These are phyloP conservation scores for Fusarium guadeloupense DNA, from an alignment of 2,329 filamentous ascomycete genomes.

Conservation along the genomic window DNA sequence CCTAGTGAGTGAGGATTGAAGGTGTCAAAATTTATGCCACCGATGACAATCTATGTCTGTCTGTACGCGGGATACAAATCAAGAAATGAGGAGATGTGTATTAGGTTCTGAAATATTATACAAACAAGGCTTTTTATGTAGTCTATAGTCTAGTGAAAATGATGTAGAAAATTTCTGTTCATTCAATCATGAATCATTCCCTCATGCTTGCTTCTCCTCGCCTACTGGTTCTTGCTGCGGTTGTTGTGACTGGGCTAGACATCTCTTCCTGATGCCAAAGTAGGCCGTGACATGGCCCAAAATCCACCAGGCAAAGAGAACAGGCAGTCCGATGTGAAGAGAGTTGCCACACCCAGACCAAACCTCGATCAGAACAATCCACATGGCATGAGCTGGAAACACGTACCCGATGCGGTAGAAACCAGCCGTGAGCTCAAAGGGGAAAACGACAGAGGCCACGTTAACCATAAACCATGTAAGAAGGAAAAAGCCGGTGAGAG, in stretches of 20 bases:
- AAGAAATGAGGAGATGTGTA: too few relatives aligned
- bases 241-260: slow-evolving; percentile 21
- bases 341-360: slow-evolving; percentile 55
- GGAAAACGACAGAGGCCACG: slow-evolving; percentile 49
- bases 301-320: slow-evolving; percentile 54
- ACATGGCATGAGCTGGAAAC: slow-evolving; percentile 49
- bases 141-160: not conserved
- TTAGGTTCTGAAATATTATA: too few relatives aligned
- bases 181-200: not conserved
- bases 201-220: slow-evolving; percentile 19
- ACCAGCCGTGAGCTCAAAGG: slow-evolving; percentile 50
- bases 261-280: slow-evolving; percentile 41
- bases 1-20: too few relatives aligned
- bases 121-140: too few relatives aligned
- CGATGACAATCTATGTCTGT: too few relatives aligned
- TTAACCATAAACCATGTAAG: slow-evolving; percentile 55
- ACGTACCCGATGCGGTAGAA: slow-evolving; percentile 54
- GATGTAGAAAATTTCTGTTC: too few relatives aligned
- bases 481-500: slow-evolving; percentile 53
- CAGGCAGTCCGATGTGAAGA: slow-evolving; percentile 51
- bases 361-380: slow-evolving; percentile 51
- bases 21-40: too few relatives aligned
- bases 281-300: slow-evolving; percentile 37
- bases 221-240: not conserved
- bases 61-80: too few relatives aligned